A percentile compares a stretch with the other conserved stretches of the same genome.
phyloP scores from a whole-genome alignment of 345 rosid species.

The Moricandia arvensis region DNA sequence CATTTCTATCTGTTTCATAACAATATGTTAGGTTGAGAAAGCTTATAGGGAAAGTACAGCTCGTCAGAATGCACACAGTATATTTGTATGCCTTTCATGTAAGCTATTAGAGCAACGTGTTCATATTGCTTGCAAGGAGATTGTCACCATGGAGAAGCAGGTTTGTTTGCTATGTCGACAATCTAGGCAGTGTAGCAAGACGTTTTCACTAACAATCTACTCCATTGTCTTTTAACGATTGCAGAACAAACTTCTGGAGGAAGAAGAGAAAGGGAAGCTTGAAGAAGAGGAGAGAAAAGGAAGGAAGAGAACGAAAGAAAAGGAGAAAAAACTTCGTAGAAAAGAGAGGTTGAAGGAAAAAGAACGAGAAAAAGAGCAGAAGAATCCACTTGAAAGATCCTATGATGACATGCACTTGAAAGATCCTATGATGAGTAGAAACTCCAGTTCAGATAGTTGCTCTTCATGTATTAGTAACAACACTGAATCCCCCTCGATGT shows the following conservation, averaged over 20 bases:
- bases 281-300: too few species aligned
- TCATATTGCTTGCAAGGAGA: conserved; percentile 98
- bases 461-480: too few species aligned
- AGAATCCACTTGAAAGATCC: too few species aligned
- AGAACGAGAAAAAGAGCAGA: too few species aligned
- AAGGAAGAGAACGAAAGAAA: too few species aligned
- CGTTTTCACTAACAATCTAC: conserved; percentile 24
- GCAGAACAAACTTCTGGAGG: too few species aligned
- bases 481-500: conserved; percentile 70
- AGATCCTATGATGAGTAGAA: too few species aligned
- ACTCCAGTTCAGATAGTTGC: too few species aligned
- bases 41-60: conserved; percentile 99
- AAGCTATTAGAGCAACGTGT: conserved; percentile 86
- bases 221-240: conserved; percentile 12
- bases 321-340: too few species aligned
- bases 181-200: background rate
- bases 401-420: too few species aligned
- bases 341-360: too few species aligned
- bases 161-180: conserved; percentile 30
- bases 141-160: conserved; percentile 90
- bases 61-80: conserved; percentile 95
- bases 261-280: too few species aligned
- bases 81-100: conserved; percentile 84
- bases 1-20: conserved; percentile 13
- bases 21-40: conserved; percentile 80